Evolutionary conservation across 331 rosid species (phyloP).

Genomic region (Prunus yedoensis): DNA sequence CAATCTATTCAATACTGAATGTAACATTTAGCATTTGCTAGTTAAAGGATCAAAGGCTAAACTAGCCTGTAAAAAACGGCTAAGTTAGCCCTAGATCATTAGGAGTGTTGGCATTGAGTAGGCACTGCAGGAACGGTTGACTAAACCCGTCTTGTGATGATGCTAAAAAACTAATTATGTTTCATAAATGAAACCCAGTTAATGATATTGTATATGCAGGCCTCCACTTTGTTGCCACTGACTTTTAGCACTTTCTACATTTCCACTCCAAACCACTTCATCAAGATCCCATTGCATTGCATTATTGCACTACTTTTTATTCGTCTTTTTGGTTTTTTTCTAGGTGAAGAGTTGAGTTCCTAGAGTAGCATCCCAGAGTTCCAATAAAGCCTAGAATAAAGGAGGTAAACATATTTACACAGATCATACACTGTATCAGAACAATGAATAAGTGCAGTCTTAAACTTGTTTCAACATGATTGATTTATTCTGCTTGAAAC

Average conservation of each 20-base stretch:
- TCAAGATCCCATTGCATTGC: neutral
- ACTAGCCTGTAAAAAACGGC: too few species aligned
- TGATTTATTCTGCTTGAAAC: neutral
- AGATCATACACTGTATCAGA: neutral
- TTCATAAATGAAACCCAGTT: too few species aligned
- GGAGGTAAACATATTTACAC: neutral
- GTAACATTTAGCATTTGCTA: neutral
- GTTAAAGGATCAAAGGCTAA: neutral
- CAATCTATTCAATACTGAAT: neutral
- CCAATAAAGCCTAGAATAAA: constrained; percentile 1
- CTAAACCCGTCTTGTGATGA: too few species aligned
- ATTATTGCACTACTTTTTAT: neutral
- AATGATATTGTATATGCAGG: too few species aligned
- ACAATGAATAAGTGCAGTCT: neutral
- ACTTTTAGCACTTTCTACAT: too few species aligned
- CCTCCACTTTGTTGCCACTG: too few species aligned
- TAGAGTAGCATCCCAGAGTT: constrained; percentile 11
- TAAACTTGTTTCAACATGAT: neutral
- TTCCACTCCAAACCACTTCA: neutral
- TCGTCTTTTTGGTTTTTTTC: neutral
- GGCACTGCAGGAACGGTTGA: neutral
- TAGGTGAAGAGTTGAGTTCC: constrained; percentile 8
- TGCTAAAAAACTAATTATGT: too few species aligned
- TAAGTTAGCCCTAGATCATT: neutral
- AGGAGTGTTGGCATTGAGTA: neutral